Percentiles rank a stretch among this genome's conserved stretches.
These are phyloP conservation scores for Calophaca sinica DNA, from an alignment of 306 rosid species.

Conservation along the genomic window DNA sequence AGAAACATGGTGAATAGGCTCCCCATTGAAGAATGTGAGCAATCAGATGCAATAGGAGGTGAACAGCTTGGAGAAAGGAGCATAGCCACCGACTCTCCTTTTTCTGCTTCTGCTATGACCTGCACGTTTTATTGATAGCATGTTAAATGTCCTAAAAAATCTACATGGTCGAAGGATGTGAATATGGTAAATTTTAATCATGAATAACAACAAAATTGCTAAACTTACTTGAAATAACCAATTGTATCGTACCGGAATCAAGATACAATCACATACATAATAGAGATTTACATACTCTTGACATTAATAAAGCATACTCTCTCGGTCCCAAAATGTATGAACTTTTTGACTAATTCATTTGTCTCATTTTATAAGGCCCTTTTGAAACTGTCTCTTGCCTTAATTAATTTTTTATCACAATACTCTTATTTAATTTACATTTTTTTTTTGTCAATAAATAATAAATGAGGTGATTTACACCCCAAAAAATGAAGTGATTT, in stretches of 20 bases:
- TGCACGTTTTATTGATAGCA: conserved; percentile 46
- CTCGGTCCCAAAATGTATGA: too few species aligned
- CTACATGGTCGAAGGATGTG: conserved; percentile 12
- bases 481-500: too few species aligned
- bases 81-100: conserved; percentile 92
- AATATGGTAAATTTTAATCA: conserved; percentile 17
- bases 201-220: not conserved
- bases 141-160: conserved; percentile 30
- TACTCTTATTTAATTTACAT: too few species aligned
- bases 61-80: conserved; percentile 78
- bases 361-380: too few species aligned
- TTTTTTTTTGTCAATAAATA: too few species aligned
- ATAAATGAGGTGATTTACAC: too few species aligned
- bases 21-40: conserved; percentile 64
- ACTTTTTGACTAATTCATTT: too few species aligned
- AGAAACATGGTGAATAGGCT: conserved; percentile 93
- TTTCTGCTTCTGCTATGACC: conserved; percentile 77
- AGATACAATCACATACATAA: conserved; percentile 10
- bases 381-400: too few species aligned
- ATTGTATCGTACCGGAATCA: conserved; percentile 18
- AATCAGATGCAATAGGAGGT: conserved; percentile 55
- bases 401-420: too few species aligned
- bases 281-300: conserved; percentile 10
- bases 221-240: conserved; percentile 20
- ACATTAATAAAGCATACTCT: not conserved